Percentiles rank a stretch among this genome's conserved stretches.
phyloP scores from a whole-genome alignment of 1,284 basidiomycete genomes.

The Cutaneotrichosporon sp. region DNA sequence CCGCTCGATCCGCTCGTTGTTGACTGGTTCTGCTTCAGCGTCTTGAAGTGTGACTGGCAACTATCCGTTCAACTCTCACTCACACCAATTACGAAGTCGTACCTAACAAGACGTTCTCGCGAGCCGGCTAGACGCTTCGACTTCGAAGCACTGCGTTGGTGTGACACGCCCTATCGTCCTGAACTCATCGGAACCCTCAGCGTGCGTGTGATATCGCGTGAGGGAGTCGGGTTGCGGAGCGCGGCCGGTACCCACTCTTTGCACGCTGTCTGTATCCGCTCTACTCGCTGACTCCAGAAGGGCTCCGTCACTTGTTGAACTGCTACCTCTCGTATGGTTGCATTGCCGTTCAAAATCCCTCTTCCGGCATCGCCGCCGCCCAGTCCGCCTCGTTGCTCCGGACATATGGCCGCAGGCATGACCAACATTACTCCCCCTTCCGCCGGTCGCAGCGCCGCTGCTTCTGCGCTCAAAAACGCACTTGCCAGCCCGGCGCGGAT shows the following conservation, averaged over 20 bases:
- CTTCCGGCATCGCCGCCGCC: slow-evolving; percentile 18
- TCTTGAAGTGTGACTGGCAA: too few relatives aligned
- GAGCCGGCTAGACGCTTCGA: too few relatives aligned
- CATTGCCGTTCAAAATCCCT: slow-evolving; percentile 12
- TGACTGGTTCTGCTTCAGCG: too few relatives aligned
- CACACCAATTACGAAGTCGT: too few relatives aligned
- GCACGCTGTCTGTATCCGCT: neutral
- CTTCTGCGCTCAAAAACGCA: neutral
- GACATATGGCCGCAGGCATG: neutral
- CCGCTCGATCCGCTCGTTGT: too few relatives aligned
- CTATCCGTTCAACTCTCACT: too few relatives aligned
- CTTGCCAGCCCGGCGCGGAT: neutral
- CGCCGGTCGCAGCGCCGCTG: neutral
- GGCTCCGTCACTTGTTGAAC: neutral
- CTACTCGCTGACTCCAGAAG: neutral
- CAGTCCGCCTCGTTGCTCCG: slow-evolving; percentile 13
- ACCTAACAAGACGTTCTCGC: too few relatives aligned
- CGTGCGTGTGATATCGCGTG: neutral
- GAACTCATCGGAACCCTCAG: neutral
- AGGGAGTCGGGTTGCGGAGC: neutral
- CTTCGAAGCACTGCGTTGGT: too few relatives aligned
- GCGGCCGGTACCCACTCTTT: neutral
- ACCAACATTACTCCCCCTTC: neutral
- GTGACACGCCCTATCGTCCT: too few relatives aligned
- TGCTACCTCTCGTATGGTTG: slow-evolving; percentile 9